Conservation (phyloP, 495 filamentous ascomycete species). For the Xylaria acuta region DNA sequence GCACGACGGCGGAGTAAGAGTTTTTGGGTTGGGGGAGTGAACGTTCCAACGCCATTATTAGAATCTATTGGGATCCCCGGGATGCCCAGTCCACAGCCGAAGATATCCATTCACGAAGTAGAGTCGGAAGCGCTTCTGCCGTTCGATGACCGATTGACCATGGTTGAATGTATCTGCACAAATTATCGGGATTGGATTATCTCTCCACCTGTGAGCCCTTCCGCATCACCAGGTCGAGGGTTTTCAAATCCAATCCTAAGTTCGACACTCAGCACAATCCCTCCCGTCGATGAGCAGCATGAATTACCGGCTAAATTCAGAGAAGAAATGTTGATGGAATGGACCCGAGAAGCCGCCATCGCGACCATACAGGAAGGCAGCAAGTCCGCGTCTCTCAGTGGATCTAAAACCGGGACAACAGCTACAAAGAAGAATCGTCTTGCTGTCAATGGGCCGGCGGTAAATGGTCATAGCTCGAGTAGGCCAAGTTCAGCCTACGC, state of each 20-base stretch:
- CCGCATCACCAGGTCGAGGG: slow-evolving; percentile 71
- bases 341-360: slow-evolving; percentile 76
- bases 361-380: slow-evolving; percentile 70
- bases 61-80: slow-evolving; percentile 55
- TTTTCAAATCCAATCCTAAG: slow-evolving; percentile 67
- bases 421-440: slow-evolving; percentile 61
- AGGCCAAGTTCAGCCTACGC: slow-evolving; percentile 47
- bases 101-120: slow-evolving; percentile 56
- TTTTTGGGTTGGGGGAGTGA: slow-evolving; percentile 78
- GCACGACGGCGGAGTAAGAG: slow-evolving; percentile 69
- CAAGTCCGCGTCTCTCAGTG: slow-evolving; percentile 72
- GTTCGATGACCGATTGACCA: slow-evolving; percentile 67
- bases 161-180: slow-evolving; percentile 75
- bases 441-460: slow-evolving; percentile 58
- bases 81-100: slow-evolving; percentile 49
- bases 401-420: slow-evolving; percentile 69
- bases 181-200: slow-evolving; percentile 64
- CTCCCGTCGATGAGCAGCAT: slow-evolving; percentile 41
- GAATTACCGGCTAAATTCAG: slow-evolving; percentile 59
- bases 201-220: slow-evolving; percentile 71
- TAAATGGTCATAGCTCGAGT: slow-evolving; percentile 46
- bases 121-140: slow-evolving; percentile 66
- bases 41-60: slow-evolving; percentile 69
- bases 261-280: slow-evolving; percentile 47
- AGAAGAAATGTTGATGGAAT: slow-evolving; percentile 72